Base-by-base conservation (phyloP, 495 filamentous ascomycete species). In the Penicillium lagena region DNA sequence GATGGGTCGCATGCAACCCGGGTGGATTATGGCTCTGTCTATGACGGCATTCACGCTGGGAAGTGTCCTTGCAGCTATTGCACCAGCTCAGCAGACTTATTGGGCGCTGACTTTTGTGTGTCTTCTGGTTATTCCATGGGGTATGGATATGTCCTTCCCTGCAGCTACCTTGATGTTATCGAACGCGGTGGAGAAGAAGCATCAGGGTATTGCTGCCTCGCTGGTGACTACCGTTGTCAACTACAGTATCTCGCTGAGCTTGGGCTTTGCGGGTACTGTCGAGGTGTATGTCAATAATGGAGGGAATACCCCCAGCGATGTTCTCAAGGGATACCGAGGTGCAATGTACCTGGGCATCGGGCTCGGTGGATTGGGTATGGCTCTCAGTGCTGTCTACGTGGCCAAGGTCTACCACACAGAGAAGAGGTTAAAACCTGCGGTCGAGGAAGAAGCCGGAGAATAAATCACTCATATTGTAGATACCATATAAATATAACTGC, bases 81-180 rank as follows among this genome's bases (percentile, higher is more conserved):
- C 53, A 1, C 68, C 70, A 0, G 59, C 70, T 0, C 32, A 61
- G 5, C 62, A 71, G 35, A 72, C 42, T 1, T 75, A 73, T 45
- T 76, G 72, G 71, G 60, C 50, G 8, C 50, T 68, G 37, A 59
- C 63, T 0, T 80, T 80, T 45, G 59, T 79, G 8, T 47, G 42
- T 45, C 62, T 75, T 2, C 9, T 83, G 13, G 50, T 87, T 15
- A 80, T 78, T 43, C 74, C 79, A 0, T 79, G 70, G 39, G 83
- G 78, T 1, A 84, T 83, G 72, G 80, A 86, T 52, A 75, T 81
- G 55, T 70, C 63, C 0, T 83, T 85, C 50, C 80, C 80, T 1
- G 70, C 60, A 5, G 58, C 43, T 7, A 60, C 54, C 9, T 36
- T 63, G 8, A 53, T 63, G 29, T 29, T 68, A 14, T 50, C 43